Evolutionary conservation across 805 yeast species (phyloP), one percentile per base, ranked within the genome.

Genomic region (Lipomyces anomalus): DNA sequence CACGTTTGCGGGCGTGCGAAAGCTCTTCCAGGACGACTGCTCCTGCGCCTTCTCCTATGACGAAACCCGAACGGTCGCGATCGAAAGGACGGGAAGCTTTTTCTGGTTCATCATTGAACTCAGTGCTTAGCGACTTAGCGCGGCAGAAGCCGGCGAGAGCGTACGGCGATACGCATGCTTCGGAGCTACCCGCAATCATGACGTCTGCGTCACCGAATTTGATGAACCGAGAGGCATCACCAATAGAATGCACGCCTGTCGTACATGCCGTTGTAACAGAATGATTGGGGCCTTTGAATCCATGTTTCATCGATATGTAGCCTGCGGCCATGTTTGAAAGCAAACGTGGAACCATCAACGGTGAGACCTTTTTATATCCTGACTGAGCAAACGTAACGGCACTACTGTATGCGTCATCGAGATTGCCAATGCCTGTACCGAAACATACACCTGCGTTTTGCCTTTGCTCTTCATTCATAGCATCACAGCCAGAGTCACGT

Each of bases 281-380:
- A 60, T 89, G 96, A 35, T 84, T 77, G 1, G 95, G 95, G 0
- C 98, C 99, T 56, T 75, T 69, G 33, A 88, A 67, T 1, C 84
- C 83, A 57, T 79, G 77, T 52, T 77, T 73, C 46, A 92, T 89
- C 4, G 95, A 82, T 4, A 92, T 77, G 49, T 87, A 80, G 2
- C 97, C 97, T 0, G 89, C 87, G 0, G 95, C 95, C 97, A 92
- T 92, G 61, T 92, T 92, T 32, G 84, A 76, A 33, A 92, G 69
- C 39, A 90, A 65, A 54, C 76, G 79, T 0, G 98, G 97, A 4
- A 92, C 79, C 62, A 90, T 84, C 45, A 88, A 62, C 1, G 98
- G 98, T 40, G 86, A 84, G 2, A 88, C 79, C 52, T 78, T 79
- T 47, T 80, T 75, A 61, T 82, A 83, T 0, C 84, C 83, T 6